Conservation (phyloP, 139 green algal species). For the Ostreobium quekettii region DNA sequence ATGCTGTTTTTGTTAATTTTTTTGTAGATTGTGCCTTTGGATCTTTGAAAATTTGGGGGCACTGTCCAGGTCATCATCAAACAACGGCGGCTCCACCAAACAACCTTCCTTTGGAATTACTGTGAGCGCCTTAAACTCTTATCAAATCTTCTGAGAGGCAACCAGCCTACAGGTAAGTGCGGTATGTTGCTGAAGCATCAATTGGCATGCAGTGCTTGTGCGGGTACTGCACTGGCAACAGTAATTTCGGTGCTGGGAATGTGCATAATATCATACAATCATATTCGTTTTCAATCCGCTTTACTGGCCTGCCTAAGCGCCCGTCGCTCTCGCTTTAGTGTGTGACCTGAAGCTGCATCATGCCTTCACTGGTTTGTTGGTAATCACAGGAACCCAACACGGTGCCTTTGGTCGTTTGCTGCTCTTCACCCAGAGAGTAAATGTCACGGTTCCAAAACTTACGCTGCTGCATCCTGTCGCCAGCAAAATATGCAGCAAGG, state of each 20-base stretch:
- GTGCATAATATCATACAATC: no score
- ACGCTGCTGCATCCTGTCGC: no score
- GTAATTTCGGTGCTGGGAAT: neutral
- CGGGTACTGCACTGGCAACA: neutral
- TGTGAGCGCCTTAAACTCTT: slow-evolving; percentile 46
- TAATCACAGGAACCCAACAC: no score
- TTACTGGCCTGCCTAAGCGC: slow-evolving; percentile 6
- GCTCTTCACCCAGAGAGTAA: no score
- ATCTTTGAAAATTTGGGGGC: slow-evolving; percentile 90
- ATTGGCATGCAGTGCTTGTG: neutral
- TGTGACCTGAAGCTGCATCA: neutral
- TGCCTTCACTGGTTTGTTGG: no score
- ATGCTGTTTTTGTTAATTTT: no score
- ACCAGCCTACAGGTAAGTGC: slow-evolving; percentile 68
- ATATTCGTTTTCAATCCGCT: neutral
- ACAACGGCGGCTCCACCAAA: slow-evolving; percentile 90
- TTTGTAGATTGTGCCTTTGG: slow-evolving; percentile 79
- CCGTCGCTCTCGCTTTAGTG: neutral
- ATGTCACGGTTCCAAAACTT: no score
- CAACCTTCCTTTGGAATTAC: slow-evolving; percentile 93
- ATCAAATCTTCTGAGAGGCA: slow-evolving; percentile 58
- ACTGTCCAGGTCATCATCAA: slow-evolving; percentile 95
- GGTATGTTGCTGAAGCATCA: neutral
- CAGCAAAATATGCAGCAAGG: no score
- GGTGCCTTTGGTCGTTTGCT: no score